Evolutionary conservation across 495 filamentous ascomycete species (phyloP).

Genomic region (Cercophora samala): DNA sequence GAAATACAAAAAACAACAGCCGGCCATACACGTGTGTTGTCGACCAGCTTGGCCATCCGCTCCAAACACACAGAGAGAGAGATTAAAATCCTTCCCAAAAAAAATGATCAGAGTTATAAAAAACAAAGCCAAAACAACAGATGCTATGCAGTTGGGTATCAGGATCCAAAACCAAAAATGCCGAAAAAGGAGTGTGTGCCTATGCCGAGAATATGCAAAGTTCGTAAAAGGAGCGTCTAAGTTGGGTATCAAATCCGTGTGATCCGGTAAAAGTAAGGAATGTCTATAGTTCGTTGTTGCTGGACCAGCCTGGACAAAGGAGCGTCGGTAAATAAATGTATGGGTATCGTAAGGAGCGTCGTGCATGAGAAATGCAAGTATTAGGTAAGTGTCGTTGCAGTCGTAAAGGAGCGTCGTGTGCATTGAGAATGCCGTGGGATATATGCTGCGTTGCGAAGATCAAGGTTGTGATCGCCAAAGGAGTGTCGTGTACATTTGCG

Average conservation of each 20-base stretch:
- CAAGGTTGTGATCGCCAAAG: conserved; percentile 39
- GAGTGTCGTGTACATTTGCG: conserved; percentile 49
- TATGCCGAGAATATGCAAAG: conserved; percentile 19
- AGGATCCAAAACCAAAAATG: conserved; percentile 30
- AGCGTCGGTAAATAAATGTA: conserved; percentile 17
- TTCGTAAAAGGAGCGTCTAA: conserved; percentile 40
- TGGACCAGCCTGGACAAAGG: conserved; percentile 35
- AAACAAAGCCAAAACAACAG: conserved; percentile 42
- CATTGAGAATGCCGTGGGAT: conserved; percentile 32
- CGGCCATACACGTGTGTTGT: too few relatives aligned
- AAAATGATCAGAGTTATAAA: conserved; percentile 19
- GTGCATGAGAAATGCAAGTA: conserved; percentile 21
- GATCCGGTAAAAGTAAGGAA: conserved; percentile 38
- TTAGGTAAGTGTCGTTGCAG: conserved; percentile 38
- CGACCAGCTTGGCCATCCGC: too few relatives aligned
- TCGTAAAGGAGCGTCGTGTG: conserved; percentile 38
- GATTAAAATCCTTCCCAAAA: conserved; percentile 1
- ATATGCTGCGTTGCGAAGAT: conserved; percentile 32
- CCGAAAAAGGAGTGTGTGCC: conserved; percentile 41
- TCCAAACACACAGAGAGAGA: not conserved
- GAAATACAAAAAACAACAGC: not conserved
- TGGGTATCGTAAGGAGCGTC: conserved; percentile 39
- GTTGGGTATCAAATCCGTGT: conserved; percentile 22
- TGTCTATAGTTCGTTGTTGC: conserved; percentile 34
- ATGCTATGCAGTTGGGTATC: conserved; percentile 53